Percentiles rank a stretch among this genome's conserved stretches.
Conservation (phyloP, 2,329 filamentous ascomycete species). For the Xylaria sp. region DNA sequence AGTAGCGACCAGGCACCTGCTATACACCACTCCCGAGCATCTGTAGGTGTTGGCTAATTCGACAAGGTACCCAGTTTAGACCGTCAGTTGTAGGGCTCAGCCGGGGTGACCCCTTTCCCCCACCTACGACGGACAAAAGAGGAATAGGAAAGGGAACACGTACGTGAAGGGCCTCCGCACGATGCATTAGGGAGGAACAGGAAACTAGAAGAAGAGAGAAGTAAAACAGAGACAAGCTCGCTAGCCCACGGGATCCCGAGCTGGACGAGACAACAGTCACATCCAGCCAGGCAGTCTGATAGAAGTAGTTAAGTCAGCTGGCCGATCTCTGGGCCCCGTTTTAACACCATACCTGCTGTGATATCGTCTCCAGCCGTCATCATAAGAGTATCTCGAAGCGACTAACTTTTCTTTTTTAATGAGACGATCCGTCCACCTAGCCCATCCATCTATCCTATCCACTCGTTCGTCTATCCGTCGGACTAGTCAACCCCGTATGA, state of each 20-base stretch:
- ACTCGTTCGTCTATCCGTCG: background rate
- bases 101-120: constrained; percentile 7
- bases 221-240: background rate
- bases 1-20: background rate
- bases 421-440: background rate
- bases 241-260: background rate
- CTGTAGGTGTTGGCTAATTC: background rate
- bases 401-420: constrained; percentile 10
- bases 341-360: background rate
- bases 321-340: background rate
- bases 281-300: background rate
- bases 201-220: background rate
- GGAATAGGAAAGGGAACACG: constrained; percentile 3
- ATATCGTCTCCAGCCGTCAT: background rate
- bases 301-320: constrained; percentile 10
- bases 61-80: background rate
- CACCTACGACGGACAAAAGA: constrained; percentile 13
- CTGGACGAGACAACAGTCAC: constrained; percentile 5
- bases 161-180: constrained; percentile 6
- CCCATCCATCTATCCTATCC: background rate
- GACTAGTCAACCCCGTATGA: background rate
- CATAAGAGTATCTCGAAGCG: background rate
- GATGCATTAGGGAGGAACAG: constrained; percentile 23
- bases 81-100: background rate
- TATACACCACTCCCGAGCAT: background rate